These are phyloP conservation scores for Beauveria sp. DNA, from an alignment of 2,329 filamentous ascomycete genomes.

Conservation along the genomic window DNA sequence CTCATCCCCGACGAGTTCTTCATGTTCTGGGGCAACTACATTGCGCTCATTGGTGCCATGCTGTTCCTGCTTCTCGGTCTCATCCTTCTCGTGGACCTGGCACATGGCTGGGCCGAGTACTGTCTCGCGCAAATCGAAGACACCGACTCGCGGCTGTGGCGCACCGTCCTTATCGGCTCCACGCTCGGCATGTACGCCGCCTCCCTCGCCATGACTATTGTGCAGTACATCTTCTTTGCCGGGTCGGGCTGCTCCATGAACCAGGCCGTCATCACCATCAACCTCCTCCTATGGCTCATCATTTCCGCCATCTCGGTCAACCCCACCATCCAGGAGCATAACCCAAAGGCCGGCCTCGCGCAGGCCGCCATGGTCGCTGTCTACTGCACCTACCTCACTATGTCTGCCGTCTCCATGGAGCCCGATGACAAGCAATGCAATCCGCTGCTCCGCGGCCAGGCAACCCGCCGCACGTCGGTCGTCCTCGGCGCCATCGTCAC, in stretches of 20 bases:
- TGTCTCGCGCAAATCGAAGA: constrained; percentile 91
- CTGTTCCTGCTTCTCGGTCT: constrained; percentile 89
- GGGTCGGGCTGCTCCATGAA: constrained; percentile 81
- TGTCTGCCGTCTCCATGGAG: constrained; percentile 98
- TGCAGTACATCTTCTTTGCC: constrained; percentile 98
- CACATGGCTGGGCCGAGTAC: constrained; percentile 95
- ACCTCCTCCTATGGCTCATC: constrained; percentile 72
- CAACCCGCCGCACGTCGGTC: constrained; percentile 82
- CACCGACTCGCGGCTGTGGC: constrained; percentile 77
- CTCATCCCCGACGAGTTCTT: constrained; percentile 94
- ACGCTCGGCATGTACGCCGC: constrained; percentile 89
- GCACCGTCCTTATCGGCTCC: constrained; percentile 79
- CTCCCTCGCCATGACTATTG: constrained; percentile 85
- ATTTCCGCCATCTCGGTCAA: constrained; percentile 84
- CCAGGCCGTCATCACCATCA: constrained; percentile 90
- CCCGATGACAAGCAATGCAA: constrained; percentile 92
- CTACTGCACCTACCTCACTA: constrained; percentile 97
- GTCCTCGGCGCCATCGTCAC: constrained; percentile 91
- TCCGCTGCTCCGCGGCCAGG: constrained; percentile 76
- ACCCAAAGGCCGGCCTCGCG: constrained; percentile 89
- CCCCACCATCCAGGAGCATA: constrained; percentile 81
- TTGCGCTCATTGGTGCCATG: constrained; percentile 81
- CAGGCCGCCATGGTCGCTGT: constrained; percentile 95
- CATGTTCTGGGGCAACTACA: constrained; percentile 90
- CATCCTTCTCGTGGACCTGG: constrained; percentile 86